Percentiles rank a stretch among this genome's conserved stretches.
These are phyloP conservation scores for Linaria vulgaris DNA, from an alignment of 257 asterid species.

Conservation along the genomic window DNA sequence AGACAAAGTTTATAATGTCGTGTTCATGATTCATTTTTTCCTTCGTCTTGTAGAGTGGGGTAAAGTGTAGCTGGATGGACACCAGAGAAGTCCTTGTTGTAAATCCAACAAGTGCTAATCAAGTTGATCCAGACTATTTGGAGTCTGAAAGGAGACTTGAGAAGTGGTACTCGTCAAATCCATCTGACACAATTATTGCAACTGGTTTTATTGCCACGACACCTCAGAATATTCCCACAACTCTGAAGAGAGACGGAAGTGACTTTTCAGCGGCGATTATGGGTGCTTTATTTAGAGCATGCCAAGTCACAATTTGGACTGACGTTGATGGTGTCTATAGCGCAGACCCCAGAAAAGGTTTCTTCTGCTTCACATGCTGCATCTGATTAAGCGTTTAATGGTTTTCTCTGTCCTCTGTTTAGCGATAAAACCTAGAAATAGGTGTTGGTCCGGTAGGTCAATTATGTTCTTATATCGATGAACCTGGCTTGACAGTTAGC, in stretches of 20 bases:
- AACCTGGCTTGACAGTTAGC: conserved; percentile 57
- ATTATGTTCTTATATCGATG: conserved; percentile 9
- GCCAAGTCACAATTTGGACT: conserved; percentile 98
- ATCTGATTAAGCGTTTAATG: conserved; percentile 1
- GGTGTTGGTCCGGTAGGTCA: background rate
- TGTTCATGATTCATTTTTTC: conserved; percentile 9
- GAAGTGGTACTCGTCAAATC: conserved; percentile 74
- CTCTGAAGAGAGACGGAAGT: conserved; percentile 98
- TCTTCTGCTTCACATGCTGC: conserved; percentile 16
- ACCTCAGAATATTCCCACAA: conserved; percentile 85
- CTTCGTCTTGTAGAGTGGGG: conserved; percentile 60
- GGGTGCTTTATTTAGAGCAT: conserved; percentile 88
- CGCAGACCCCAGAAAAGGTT: conserved; percentile 99
- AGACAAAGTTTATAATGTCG: background rate
- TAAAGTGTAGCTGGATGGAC: conserved; percentile 83
- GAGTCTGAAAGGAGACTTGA: conserved; percentile 76
- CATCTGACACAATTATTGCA: conserved; percentile 70
- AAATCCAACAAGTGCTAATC: conserved; percentile 74
- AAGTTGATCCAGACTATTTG: conserved; percentile 90
- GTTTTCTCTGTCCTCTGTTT: background rate
- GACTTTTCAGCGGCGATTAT: conserved; percentile 99
- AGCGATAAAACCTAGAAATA: background rate
- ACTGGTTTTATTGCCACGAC: conserved; percentile 96
- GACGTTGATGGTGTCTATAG: conserved; percentile 97
- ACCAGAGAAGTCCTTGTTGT: conserved; percentile 95